Conservation (phyloP, 345 rosid genomes). For the Euphorbia peplus region DNA sequence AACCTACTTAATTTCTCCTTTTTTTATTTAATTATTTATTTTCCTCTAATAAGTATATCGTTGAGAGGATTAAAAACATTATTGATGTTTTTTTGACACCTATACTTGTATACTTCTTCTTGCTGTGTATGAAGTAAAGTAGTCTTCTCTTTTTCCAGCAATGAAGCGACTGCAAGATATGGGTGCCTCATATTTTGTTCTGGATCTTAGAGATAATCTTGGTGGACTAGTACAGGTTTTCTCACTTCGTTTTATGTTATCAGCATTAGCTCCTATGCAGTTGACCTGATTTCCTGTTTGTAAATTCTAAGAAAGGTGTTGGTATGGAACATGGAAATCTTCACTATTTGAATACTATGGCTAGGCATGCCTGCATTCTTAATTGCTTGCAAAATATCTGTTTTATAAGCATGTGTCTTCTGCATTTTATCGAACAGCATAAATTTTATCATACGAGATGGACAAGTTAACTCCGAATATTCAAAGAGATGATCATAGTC, state of each 20-base stretch:
- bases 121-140: conserved; percentile 6
- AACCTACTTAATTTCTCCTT: background rate
- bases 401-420: background rate
- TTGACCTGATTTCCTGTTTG: too few relatives aligned
- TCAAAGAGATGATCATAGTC: background rate
- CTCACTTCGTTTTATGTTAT: background rate
- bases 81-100: background rate
- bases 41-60: background rate
- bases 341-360: background rate
- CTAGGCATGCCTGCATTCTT: background rate
- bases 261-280: background rate
- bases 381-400: background rate
- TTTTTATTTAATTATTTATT: background rate
- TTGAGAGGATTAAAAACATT: conserved; percentile 3
- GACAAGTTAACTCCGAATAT: background rate
- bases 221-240: conserved; percentile 94
- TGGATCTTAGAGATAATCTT: conserved; percentile 97
- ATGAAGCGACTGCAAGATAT: conserved; percentile 81
- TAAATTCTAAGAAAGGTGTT: background rate
- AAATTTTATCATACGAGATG: background rate
- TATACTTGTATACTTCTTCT: conserved; percentile 1
- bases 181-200: conserved; percentile 78
- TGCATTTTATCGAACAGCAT: too few relatives aligned
- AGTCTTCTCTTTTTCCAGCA: conserved; percentile 41
- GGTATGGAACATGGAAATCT: background rate